Evolutionary conservation across 305 asterid genomes (phyloP).

Genomic region (Ajuga reptans): DNA sequence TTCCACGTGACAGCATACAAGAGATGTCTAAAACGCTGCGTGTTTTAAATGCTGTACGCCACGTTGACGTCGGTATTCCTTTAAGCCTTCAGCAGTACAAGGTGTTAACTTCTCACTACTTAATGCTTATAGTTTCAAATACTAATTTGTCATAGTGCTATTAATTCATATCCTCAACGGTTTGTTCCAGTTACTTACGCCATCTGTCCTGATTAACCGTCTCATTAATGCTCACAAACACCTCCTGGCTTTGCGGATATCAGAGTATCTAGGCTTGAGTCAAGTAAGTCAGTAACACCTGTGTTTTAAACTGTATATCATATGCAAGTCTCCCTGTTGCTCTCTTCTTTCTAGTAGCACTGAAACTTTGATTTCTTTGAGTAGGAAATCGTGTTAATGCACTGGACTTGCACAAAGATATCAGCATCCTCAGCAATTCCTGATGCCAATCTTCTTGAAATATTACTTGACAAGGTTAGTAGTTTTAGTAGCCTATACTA

Average conservation of each 20-base stretch:
- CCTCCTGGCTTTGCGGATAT: constrained; percentile 75
- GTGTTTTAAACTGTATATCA: not conserved
- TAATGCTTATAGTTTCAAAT: constrained; percentile 20
- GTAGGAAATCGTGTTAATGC: constrained; percentile 90
- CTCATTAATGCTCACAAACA: constrained; percentile 76
- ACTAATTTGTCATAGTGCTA: constrained; percentile 11
- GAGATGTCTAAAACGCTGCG: constrained; percentile 80
- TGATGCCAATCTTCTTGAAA: constrained; percentile 67
- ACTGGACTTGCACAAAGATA: constrained; percentile 87
- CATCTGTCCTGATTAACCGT: constrained; percentile 79
- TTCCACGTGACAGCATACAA: constrained; percentile 77
- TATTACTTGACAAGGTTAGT: constrained; percentile 76
- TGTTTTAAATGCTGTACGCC: constrained; percentile 81
- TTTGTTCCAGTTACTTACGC: constrained; percentile 71
- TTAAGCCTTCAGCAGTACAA: constrained; percentile 90
- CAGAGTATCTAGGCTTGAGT: constrained; percentile 74
- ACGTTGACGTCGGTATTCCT: constrained; percentile 70
- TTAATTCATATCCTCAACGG: constrained; percentile 4
- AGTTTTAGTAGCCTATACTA: not conserved
- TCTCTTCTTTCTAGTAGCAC: not conserved
- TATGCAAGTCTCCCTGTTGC: not conserved
- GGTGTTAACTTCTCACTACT: constrained; percentile 38
- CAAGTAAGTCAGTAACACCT: constrained; percentile 45
- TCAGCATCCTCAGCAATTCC: constrained; percentile 60
- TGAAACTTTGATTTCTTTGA: not conserved